Base-by-base conservation (phyloP, 345 rosid species). In the Pistacia vera region DNA sequence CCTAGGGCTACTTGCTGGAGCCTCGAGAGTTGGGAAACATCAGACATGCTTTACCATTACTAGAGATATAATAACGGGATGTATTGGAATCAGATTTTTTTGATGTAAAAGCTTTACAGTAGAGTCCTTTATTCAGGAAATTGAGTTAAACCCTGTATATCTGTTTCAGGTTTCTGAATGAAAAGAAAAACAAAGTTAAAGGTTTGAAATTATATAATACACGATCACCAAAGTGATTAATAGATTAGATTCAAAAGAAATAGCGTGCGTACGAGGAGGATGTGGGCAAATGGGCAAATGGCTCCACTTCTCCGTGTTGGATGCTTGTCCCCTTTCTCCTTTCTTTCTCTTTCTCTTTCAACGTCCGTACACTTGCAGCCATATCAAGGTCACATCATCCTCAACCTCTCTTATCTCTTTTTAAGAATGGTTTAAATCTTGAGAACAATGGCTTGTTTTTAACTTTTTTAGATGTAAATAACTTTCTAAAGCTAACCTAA, bases 271-370 rank as follows among this genome's bases (percentile, higher is more conserved):
- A 70, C 76, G 76, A 81, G 66, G 81, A 58, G 46, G 61, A 16
- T 58, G 46, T 41, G 67, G 68, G 64, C 65, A 4, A 28, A 4
- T 17, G 46, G 44, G 44, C 57, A 25, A n/a, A 46, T 13, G 68
- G 46, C 33, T 67, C 81, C 81, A 77, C 79, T 81, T 68, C 83
- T 68, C 78, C 81, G 70, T 82, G 85, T 72, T 73, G 77, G 62
- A 68, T 66, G 84, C 81, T 58, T 46, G 69, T 70, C 68, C n/a
- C 48, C 49, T 44, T 13, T 38, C 18, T 17, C 7, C 38, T 20
- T 51, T 16, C 8, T 36, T 41, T 56, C 5, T 30, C 33, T 38
- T 14, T 17, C 38, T 20, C 3, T 36, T 41, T 56, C 5, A 4
- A 8, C 10, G 17, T 46, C 81, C 79, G 75, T 77, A 80, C 79